Evolutionary conservation across 1,284 basidiomycete species (phyloP).

Genomic region (Polyporus tsugae): DNA sequence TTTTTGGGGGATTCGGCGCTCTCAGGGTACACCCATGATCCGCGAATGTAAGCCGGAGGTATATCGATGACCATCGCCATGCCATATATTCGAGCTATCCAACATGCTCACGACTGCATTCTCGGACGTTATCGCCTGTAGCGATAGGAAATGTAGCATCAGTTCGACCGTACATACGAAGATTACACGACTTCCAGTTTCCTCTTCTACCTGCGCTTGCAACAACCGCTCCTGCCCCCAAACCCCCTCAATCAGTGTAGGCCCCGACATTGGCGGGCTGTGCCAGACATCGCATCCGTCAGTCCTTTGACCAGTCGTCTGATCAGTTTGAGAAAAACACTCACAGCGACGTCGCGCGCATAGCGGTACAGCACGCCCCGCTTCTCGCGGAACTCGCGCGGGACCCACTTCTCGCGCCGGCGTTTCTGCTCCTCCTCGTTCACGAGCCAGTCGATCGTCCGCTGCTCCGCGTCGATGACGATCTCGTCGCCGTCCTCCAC

Average conservation of each 20-base stretch:
- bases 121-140: neutral
- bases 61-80: too few relatives aligned
- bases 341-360: conserved; percentile 82
- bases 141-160: neutral
- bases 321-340: conserved; percentile 39
- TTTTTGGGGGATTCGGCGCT: too few relatives aligned
- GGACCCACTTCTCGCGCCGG: conserved; percentile 79
- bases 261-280: conserved; percentile 80
- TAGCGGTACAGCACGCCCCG: conserved; percentile 79
- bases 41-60: too few relatives aligned
- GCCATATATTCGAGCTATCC: neutral
- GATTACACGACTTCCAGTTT: conserved; percentile 24
- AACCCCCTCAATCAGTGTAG: conserved; percentile 69
- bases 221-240: neutral
- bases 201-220: neutral
- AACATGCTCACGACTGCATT: neutral
- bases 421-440: conserved; percentile 80
- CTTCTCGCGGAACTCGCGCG: conserved; percentile 70
- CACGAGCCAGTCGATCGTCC: conserved; percentile 86
- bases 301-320: neutral
- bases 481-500: conserved; percentile 93
- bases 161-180: conserved; percentile 16
- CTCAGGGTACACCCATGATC: too few relatives aligned
- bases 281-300: conserved; percentile 1
- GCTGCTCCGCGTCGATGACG: conserved; percentile 80